A percentile compares a stretch with the other conserved stretches of the same genome.
phyloP scores from a whole-genome alignment of 2,329 filamentous ascomycete species.

The Lomentospora prolificans region DNA sequence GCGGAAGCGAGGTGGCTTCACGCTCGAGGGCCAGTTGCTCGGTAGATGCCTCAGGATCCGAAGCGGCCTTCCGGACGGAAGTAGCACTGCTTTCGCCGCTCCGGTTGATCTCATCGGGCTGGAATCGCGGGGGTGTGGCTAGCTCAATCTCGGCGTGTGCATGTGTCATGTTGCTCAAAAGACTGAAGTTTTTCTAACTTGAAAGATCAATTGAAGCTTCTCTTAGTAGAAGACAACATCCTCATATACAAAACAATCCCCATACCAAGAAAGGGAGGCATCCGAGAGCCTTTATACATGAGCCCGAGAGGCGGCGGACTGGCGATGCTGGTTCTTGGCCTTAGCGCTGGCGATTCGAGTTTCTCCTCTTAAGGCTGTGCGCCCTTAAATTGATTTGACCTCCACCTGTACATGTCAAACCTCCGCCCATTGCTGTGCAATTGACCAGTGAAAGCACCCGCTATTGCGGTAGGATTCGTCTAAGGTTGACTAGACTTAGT shows the following conservation, averaged over 20 bases:
- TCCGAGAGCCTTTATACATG: no score
- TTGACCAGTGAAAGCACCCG: not conserved
- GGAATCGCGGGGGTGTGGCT: not conserved
- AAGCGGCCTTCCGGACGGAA: no score
- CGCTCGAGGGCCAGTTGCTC: not conserved
- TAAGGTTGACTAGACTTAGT: not conserved
- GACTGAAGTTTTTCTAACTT: no score
- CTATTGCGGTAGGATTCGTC: not conserved
- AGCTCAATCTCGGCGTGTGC: not conserved
- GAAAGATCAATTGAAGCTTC: no score
- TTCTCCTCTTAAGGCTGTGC: not conserved
- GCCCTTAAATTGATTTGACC: not conserved
- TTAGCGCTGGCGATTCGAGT: not conserved
- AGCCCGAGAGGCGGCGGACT: no score
- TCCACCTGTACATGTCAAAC: not conserved
- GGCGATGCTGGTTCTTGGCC: no score
- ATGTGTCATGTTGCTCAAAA: not conserved
- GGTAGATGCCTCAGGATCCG: no score
- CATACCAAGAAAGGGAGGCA: no score
- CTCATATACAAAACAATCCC: no score
- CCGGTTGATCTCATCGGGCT: not conserved
- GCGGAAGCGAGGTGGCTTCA: conserved; percentile 15
- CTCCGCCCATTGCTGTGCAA: not conserved
- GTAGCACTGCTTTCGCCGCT: not conserved
- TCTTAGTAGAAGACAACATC: no score